These are phyloP conservation scores for Leishmania braziliensis DNA, from an alignment of 208 protist species.

Conservation along the genomic window DNA sequence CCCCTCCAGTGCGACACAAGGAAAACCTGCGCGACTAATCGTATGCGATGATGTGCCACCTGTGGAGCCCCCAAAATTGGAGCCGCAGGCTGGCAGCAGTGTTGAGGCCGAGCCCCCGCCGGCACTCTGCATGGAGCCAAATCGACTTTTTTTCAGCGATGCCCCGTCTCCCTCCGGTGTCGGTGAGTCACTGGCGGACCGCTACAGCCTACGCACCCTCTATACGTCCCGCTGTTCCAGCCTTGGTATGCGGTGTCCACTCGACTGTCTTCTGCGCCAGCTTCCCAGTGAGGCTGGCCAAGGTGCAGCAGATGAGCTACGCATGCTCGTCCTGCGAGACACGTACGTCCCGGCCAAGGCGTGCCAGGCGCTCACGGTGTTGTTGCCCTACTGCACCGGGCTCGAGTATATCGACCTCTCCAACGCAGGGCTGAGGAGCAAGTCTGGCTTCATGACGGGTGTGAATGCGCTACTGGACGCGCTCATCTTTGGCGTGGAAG, in stretches of 20 bases:
- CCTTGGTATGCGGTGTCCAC: constrained; percentile 10
- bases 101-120: not conserved
- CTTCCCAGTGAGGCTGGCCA: constrained; percentile 11
- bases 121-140: not conserved
- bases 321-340: constrained; percentile 14
- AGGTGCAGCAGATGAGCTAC: not conserved
- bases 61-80: not conserved
- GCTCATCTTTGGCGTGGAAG: not conserved
- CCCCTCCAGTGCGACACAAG: too few species aligned
- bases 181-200: not conserved
- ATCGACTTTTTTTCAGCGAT: constrained; percentile 8
- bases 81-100: not conserved
- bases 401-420: constrained; percentile 35
- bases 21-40: not conserved
- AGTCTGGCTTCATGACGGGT: constrained; percentile 5
- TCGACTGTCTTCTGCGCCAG: not conserved
- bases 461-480: constrained; percentile 33
- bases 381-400: constrained; percentile 38
- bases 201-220: constrained; percentile 13
- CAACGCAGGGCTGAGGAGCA: constrained; percentile 29
- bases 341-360: constrained; percentile 39
- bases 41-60: not conserved
- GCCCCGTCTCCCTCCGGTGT: not conserved
- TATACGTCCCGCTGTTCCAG: constrained; percentile 2
- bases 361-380: constrained; percentile 36